Evolutionary conservation across 768 basidiomycete species (phyloP), one percentile per base, ranked within the genome.

Genomic region (Lentinula guzmanii): DNA sequence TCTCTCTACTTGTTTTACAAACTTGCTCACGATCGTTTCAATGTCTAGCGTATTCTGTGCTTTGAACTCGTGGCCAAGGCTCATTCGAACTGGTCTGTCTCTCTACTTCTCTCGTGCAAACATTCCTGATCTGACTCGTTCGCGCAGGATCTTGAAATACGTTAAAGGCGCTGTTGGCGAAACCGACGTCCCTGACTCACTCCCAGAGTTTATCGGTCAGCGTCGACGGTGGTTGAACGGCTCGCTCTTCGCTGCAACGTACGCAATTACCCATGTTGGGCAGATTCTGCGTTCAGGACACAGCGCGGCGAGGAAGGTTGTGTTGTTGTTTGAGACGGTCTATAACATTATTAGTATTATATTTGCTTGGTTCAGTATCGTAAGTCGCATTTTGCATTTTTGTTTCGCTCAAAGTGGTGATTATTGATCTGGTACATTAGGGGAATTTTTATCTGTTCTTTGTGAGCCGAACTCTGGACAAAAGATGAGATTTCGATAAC

Each of bases 371-470:
- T 97, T 98, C 70, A 88, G 85, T 58, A 83, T 96, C 60, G 91
- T 91, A 69, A 79, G 89, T 77, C 31, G 45, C 43, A 11, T 31
- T 24, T 42, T 43, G 64, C 48, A 31, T 39, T 24, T 33, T 16
- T 5, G 13, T 10, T 24, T 35, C 62, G 37, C 15, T 53, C 18
- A 21, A 53, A 28, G 3, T 28, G 28, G 28, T 28, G 28, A 28
- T 28, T 28, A 28, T 2, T 16, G 24, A 42, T 16, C 24, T 58
- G 34, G 24, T 54, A 33, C 56, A 8, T 24, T 62, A 95, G 87
- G 95, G 93, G n/a, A 98, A 96, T 69, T 95, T 93, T 71, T 98
- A 92, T 72, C 73, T 96, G 34, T 96, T 95, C 75, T 98, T 96
- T 70, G 94, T 95, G 69, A 74, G 89, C 74, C 21, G 52, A 66